Base-by-base conservation (phyloP, 345 rosid species). In the Excoecaria cochinchinensis region DNA sequence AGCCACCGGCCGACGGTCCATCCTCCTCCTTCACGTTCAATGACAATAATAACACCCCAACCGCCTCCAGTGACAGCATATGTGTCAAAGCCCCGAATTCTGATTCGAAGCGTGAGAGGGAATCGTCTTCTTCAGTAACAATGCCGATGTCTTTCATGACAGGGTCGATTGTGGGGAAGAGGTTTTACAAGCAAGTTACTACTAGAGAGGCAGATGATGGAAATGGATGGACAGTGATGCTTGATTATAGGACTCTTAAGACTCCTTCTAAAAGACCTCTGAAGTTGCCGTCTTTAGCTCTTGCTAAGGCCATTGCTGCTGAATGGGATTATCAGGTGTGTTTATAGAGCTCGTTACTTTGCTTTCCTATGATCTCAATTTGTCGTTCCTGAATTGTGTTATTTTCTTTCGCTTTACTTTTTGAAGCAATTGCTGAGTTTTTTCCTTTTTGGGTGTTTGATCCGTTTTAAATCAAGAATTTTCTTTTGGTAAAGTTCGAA, bases 261-360 rank as follows among this genome's bases (percentile, higher is more conserved):
- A 88, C 97, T 0, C 97, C 99, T 69, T 85, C 97, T 3, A 95
- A 93, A 77, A 83, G 91, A 79, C 85, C 92, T 65, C 91, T 95
- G 55, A 91, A 93, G 84, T 79, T 93, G 68, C 98, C 88, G 0
- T 88, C 89, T 83, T 78, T 87, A 81, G 89, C 86, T 17, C 91
- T 93, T 16, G 97, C 99, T 21, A 93, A 90, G 73, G 98, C 98
- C 74, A 83, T 95, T 74, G 98, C 93, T 39, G 96, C 88, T 64
- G 99, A 95, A 77, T 93, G 97, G 98, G 96, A 95, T 25, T 95
- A 88, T 82, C 98, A 95, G 98, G 98, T 95, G 50, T 15, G 63
- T 10, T 67, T 68, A 16, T 24, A 19, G 2, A 60, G 10, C 44
- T 46, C 24, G 15, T 31, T 60, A 8, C 13, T 25, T 25, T 8